phyloP scores from a whole-genome alignment of 306 rosid species.

The Clitoria ternatea region DNA sequence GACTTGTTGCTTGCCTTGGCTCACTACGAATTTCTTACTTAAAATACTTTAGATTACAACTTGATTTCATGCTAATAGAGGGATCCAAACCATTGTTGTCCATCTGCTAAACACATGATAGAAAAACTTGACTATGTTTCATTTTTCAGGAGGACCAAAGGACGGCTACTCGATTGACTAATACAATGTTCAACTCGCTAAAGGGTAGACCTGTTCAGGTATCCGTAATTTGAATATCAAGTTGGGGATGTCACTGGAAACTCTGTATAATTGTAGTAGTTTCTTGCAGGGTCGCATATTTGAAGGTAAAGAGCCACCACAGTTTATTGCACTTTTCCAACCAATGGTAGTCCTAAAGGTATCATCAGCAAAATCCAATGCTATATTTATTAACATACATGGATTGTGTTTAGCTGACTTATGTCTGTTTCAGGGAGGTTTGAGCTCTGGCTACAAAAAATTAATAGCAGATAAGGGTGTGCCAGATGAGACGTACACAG shows the following conservation, averaged over 20 bases:
- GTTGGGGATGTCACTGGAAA: conserved; percentile 19
- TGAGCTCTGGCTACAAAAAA: conserved; percentile 87
- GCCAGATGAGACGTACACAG: conserved; percentile 73
- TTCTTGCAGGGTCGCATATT: conserved; percentile 83
- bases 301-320: conserved; percentile 93
- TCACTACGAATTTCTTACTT: not conserved
- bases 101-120: not conserved
- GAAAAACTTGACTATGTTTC: conserved; percentile 23
- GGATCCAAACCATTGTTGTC: not conserved
- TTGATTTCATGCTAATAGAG: not conserved
- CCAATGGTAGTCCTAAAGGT: conserved; percentile 97
- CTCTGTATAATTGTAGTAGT: conserved; percentile 23
- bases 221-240: conserved; percentile 30
- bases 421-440: conserved; percentile 70
- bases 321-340: conserved; percentile 85
- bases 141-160: conserved; percentile 79
- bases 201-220: conserved; percentile 99
- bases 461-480: conserved; percentile 61
- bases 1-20: not conserved
- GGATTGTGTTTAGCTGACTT: conserved; percentile 29
- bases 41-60: not conserved
- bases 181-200: conserved; percentile 84
- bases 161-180: conserved; percentile 80
- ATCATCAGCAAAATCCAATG: conserved; percentile 15
- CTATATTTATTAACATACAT: not conserved